These are phyloP conservation scores for Aegilops longissima DNA, from an alignment of 176 grass and related monocot genomes.

Conservation along the genomic window DNA sequence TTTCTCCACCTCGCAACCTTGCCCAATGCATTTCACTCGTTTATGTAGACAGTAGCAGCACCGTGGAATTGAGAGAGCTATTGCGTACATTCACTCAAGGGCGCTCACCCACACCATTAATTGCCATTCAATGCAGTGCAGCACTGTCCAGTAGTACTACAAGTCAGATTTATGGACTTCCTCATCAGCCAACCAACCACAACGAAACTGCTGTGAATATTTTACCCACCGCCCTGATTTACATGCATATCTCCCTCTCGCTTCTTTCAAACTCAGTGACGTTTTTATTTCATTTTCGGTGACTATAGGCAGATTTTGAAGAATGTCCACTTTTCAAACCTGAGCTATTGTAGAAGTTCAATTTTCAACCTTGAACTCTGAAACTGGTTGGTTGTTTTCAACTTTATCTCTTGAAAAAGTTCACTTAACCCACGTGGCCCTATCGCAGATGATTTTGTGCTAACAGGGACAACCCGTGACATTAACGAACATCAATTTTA, in stretches of 20 bases:
- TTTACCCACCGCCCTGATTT: constrained; percentile 21
- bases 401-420: too few species aligned
- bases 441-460: too few species aligned
- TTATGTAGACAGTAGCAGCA: constrained; percentile 40
- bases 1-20: constrained; percentile 14
- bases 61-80: background rate
- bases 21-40: constrained; percentile 23
- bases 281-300: background rate
- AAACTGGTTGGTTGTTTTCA: too few species aligned
- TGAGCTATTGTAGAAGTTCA: background rate
- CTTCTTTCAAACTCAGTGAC: background rate
- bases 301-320: background rate
- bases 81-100: constrained; percentile 22
- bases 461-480: too few species aligned
- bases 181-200: constrained; percentile 49
- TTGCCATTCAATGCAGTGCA: constrained; percentile 38
- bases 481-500: too few species aligned
- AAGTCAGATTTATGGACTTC: constrained; percentile 33
- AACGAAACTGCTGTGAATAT: constrained; percentile 30
- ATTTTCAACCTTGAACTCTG: too few species aligned
- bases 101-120: constrained; percentile 41
- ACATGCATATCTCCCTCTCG: background rate
- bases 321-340: background rate
- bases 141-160: constrained; percentile 18
- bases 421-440: too few species aligned